phyloP scores from a whole-genome alignment of 306 rosid genomes.

The Malus sylvestris region DNA sequence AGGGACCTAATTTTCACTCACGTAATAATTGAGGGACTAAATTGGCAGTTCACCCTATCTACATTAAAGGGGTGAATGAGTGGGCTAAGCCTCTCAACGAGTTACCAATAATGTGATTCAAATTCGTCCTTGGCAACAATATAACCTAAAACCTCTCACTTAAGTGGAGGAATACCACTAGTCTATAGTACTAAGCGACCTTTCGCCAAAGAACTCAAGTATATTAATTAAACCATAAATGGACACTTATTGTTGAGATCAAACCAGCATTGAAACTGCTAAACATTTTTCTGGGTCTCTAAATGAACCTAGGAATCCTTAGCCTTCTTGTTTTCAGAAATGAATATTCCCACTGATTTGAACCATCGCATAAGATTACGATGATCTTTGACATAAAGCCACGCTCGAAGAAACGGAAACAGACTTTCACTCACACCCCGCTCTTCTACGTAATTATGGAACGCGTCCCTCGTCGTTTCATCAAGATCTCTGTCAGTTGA shows the following conservation, averaged over 20 bases:
- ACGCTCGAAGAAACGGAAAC: slow-evolving; percentile 86
- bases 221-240: not conserved
- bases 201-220: not conserved
- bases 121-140: no score
- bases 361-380: slow-evolving; percentile 85
- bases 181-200: no score
- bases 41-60: no score
- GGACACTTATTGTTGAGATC: not conserved
- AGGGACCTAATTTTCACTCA: no score
- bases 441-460: slow-evolving; percentile 77
- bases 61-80: no score
- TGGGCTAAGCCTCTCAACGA: no score
- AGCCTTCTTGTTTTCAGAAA: slow-evolving; percentile 41
- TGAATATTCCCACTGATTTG: slow-evolving; percentile 55
- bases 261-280: not conserved
- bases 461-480: slow-evolving; percentile 66
- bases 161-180: no score
- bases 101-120: no score
- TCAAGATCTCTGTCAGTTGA: slow-evolving; percentile 63
- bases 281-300: not conserved
- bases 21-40: no score
- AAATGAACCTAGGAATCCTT: slow-evolving; percentile 24
- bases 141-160: no score
- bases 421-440: slow-evolving; percentile 77
- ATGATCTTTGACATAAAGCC: slow-evolving; percentile 92